Conservation (phyloP, 2,329 filamentous ascomycete species). For the Cercospora brassicicola region DNA sequence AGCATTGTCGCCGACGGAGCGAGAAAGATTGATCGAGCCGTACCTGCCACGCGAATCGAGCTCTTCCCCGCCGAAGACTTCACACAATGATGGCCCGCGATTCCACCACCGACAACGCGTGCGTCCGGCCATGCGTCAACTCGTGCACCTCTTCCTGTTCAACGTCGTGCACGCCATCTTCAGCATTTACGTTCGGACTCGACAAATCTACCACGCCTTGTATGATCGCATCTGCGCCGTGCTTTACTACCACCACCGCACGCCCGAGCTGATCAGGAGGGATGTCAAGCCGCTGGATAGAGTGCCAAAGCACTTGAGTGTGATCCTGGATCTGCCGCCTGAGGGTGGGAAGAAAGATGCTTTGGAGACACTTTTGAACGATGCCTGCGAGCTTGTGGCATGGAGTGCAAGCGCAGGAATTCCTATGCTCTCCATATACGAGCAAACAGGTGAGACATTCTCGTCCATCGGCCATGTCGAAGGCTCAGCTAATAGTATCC, state of each 20-base stretch:
- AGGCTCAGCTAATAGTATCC: neutral
- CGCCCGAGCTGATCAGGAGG: slow-evolving; percentile 84
- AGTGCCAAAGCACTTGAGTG: slow-evolving; percentile 81
- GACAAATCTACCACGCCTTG: slow-evolving; percentile 76
- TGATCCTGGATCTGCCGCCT: slow-evolving; percentile 74
- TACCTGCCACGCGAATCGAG: slow-evolving; percentile 36
- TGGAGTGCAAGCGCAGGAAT: slow-evolving; percentile 93
- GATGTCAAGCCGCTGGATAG: slow-evolving; percentile 75
- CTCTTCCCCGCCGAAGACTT: slow-evolving; percentile 11
- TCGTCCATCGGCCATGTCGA: neutral
- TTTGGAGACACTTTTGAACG: slow-evolving; percentile 80
- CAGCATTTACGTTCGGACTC: slow-evolving; percentile 80
- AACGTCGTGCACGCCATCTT: slow-evolving; percentile 76
- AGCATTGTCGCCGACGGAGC: slow-evolving; percentile 32
- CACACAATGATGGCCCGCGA: slow-evolving; percentile 19
- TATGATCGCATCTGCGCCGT: slow-evolving; percentile 76
- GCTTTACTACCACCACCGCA: slow-evolving; percentile 92
- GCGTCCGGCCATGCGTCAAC: slow-evolving; percentile 32
- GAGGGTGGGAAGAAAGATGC: slow-evolving; percentile 68
- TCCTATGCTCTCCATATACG: slow-evolving; percentile 83
- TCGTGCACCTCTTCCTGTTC: slow-evolving; percentile 66
- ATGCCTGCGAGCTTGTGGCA: slow-evolving; percentile 85
- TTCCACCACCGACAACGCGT: slow-evolving; percentile 33
- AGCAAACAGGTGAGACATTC: slow-evolving; percentile 71
- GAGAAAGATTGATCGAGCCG: slow-evolving; percentile 37